These are phyloP conservation scores for Helotiales sp. DNA, from an alignment of 2,329 filamentous ascomycete species.

Conservation along the genomic window DNA sequence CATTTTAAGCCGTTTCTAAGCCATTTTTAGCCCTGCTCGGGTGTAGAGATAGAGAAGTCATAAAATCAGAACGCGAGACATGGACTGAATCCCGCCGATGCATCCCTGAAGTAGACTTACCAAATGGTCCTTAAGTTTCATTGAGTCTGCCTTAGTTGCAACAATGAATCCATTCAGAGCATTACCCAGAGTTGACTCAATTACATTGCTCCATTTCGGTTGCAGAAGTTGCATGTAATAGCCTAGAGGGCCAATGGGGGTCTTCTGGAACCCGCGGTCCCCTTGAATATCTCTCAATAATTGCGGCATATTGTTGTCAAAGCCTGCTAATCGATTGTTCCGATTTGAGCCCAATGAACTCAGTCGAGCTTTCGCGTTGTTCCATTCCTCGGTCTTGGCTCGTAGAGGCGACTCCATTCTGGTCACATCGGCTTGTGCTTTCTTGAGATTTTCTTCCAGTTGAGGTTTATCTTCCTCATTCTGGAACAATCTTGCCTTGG, in stretches of 20 bases:
- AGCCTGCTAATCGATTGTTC: constrained; percentile 66
- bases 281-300: constrained; percentile 71
- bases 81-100: background rate
- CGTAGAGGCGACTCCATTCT: constrained; percentile 43
- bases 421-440: constrained; percentile 43
- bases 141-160: constrained; percentile 74
- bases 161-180: constrained; percentile 81
- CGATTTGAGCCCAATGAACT: constrained; percentile 59
- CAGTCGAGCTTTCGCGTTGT: constrained; percentile 56
- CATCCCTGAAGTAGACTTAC: constrained; percentile 46
- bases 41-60: background rate
- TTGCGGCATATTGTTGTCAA: constrained; percentile 63
- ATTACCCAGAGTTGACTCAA: constrained; percentile 78
- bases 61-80: background rate
- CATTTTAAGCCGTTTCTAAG: constrained; percentile 51
- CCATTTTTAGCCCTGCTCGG: background rate
- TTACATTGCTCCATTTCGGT: constrained; percentile 79
- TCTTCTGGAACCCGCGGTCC: constrained; percentile 71
- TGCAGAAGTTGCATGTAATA: constrained; percentile 76
- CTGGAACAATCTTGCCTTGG: constrained; percentile 48
- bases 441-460: constrained; percentile 44
- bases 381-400: constrained; percentile 59
- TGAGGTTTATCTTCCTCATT: constrained; percentile 48
- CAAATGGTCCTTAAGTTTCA: constrained; percentile 56
- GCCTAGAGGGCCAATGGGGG: constrained; percentile 85